Base-by-base conservation (phyloP, 75 land plant species). In the Cryptomeria japonica region DNA sequence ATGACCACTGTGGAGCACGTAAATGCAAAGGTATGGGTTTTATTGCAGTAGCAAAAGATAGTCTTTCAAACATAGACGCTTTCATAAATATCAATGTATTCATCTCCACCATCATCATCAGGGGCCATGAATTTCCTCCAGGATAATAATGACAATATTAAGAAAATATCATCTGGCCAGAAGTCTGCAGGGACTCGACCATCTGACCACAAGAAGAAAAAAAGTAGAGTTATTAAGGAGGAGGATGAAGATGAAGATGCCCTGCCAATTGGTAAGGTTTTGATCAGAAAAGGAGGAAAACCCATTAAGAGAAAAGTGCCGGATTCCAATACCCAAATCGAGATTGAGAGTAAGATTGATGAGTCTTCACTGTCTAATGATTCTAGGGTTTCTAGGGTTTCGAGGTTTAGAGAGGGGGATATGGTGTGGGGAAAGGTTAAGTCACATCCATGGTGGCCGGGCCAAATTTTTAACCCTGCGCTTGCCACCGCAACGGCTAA, bases 371-470 rank as follows among this genome's bases (percentile, higher is more conserved):
- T 82, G 42, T 13, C 47, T 13, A 75, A 12, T 32, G 49, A n/a
- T n/a, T 44, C 84, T 46, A 46, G 84, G 32, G 42, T 38, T 44
- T 44, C 49, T 82, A 82, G 84, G 84, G 84, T 41, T 80, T 41
- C 31, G 84, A 80, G 10, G 49, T 82, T 82, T 82, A n/a, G 31
- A 44, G 84, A 82, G 22, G 97, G 95, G 15, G 97, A 95, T 82
- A 92, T 95, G 95, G 97, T 95, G 25, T 95, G 97, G 97, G 97
- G 93, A 0, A 95, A 93, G 89, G 97, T 95, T 47, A 94, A 94
- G 56, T 95, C 97, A 0, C 95, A 95, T 64, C 97, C 97, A 10
- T 95, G 97, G 97, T 95, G 97, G 97, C 97, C 97, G 13, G 97
- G 95, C 3, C 92, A 90, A 82, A 91, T 95, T 10, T 95, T 88